Evolutionary conservation across 176 grass and related monocot genomes (phyloP), one percentile per base, ranked within the genome.

Genomic region (Zoysia pacifica): DNA sequence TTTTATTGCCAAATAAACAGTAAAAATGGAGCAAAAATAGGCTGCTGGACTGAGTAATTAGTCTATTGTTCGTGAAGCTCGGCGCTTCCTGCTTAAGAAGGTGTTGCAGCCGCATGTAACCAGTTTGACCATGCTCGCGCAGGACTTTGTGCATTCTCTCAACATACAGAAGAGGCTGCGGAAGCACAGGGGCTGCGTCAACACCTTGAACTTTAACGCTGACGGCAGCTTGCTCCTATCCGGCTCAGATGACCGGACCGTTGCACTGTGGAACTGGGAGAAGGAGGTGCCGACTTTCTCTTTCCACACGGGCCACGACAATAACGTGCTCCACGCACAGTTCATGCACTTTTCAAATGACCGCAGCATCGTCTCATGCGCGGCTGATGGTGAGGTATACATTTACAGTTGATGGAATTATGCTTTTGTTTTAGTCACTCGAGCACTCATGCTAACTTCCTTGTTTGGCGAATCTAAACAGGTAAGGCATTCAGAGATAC

Each of bases 331-430:
- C 74, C 80, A 92, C 37, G 91, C 91, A 1, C 87, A 73, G 72
- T 97, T 97, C 85, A 94, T 97, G 89, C 91, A 90, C 37, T 86
- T 79, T 70, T 90, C 81, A 0, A 70, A 73, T 67, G 91, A 94
- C 28, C 60, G 68, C 16, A 92, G 87, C 68, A 85, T 97, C 13
- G 65, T 97, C 56, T 87, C 94, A 0, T 92, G 83, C 72, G 81
- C 77, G 51, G 82, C 74, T 67, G 89, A 92, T 72, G 87, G 91
- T 7, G 77, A 97, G 89, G 94, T 92, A 86, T 76, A 54, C 39
- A 38, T 52, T 35, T 2, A 44, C 9, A n/a, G n/a, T 74, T 2
- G 4, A 50, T 59, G 41, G 16, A 35, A 35, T 71, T 10, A 11
- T 72, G 47, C 36, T 65, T 39, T 9, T 55, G 54, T 69, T 62